Percentiles rank a stretch among this genome's conserved stretches.
These are phyloP conservation scores for Cadophora sp. DNA, from an alignment of 2,329 filamentous ascomycete species.

Conservation along the genomic window DNA sequence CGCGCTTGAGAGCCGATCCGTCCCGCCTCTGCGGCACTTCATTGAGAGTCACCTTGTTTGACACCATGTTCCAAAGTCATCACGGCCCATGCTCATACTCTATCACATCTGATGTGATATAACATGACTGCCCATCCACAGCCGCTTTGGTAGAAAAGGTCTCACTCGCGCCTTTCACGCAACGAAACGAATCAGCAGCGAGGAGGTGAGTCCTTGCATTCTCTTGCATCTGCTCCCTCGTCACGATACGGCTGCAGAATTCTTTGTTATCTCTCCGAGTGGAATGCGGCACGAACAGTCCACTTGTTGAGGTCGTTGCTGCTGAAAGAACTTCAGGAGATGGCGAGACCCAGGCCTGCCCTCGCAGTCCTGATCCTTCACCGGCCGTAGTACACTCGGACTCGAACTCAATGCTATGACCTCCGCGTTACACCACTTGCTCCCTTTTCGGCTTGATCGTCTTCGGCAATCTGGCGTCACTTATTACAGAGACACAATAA, in stretches of 20 bases:
- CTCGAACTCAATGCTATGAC: conserved; percentile 8
- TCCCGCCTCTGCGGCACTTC: background rate
- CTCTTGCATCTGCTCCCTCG: background rate
- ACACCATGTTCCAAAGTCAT: too few relatives aligned
- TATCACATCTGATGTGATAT: conserved; percentile 5
- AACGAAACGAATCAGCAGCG: background rate
- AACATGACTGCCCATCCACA: background rate
- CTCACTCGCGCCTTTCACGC: background rate
- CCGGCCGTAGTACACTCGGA: conserved; percentile 13
- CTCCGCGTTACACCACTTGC: conserved; percentile 12
- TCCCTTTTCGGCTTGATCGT: conserved; percentile 29
- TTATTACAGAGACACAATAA: conserved; percentile 26
- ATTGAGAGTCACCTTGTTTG: background rate
- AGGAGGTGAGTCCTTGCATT: background rate
- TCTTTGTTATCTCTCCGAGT: background rate
- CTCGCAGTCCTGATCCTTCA: background rate
- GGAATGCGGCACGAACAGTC: background rate
- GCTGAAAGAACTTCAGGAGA: background rate
- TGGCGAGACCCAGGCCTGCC: background rate
- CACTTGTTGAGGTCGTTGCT: conserved; percentile 1
- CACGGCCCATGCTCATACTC: background rate
- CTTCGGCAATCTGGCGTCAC: conserved; percentile 37
- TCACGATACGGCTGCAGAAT: background rate
- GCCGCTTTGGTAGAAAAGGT: background rate
- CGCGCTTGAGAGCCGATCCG: background rate